Evolutionary conservation across 2,329 filamentous ascomycete species (phyloP).

Genomic region (Cercospora canescens): DNA sequence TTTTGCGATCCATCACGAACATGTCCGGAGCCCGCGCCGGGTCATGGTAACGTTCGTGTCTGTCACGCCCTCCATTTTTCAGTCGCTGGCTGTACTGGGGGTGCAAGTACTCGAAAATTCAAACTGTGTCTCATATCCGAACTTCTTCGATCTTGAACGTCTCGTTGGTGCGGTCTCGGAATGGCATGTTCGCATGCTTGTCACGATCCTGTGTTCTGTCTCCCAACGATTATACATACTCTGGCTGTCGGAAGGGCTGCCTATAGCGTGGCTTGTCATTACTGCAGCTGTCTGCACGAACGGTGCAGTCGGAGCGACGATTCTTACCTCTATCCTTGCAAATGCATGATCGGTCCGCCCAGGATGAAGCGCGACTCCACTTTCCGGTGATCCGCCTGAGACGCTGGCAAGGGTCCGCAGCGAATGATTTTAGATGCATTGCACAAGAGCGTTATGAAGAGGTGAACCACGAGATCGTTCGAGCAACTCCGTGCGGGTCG

Average conservation of each 20-base stretch:
- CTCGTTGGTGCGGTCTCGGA: not conserved
- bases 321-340: not conserved
- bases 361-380: slow-evolving; percentile 5
- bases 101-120: not conserved
- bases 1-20: not conserved
- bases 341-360: not conserved
- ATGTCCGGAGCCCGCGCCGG: not conserved
- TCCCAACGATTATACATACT: not conserved
- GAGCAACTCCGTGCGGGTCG: not conserved
- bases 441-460: not conserved
- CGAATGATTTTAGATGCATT: not conserved
- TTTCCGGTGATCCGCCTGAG: not conserved
- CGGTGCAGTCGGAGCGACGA: not conserved
- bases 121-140: not conserved
- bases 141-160: not conserved
- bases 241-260: not conserved
- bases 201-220: not conserved
- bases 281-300: not conserved
- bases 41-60: not conserved
- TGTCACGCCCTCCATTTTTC: not conserved
- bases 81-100: not conserved
- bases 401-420: not conserved
- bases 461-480: not conserved
- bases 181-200: not conserved
- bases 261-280: not conserved